A percentile compares a stretch with the other conserved stretches of the same genome.
phyloP scores from a whole-genome alignment of 1,284 basidiomycete species.

The Chalciporus piperatoides region DNA sequence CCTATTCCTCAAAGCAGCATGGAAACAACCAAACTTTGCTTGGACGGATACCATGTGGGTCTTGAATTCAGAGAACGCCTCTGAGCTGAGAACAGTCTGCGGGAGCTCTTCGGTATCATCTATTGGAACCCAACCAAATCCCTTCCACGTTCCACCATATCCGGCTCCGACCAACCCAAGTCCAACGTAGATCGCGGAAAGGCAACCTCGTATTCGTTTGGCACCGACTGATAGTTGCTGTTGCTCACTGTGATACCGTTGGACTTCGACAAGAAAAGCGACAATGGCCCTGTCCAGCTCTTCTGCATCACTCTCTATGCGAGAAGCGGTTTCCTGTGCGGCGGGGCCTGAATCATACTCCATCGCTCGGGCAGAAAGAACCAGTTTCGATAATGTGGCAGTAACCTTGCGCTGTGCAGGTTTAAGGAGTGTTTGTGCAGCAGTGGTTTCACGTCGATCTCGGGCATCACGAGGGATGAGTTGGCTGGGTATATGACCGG shows the following conservation, averaged over 20 bases:
- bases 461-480: slow-evolving; percentile 51
- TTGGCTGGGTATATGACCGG: slow-evolving; percentile 56
- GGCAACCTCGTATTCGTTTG: slow-evolving; percentile 62
- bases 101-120: slow-evolving; percentile 49
- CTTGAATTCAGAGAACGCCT: slow-evolving; percentile 53
- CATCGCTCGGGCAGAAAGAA: slow-evolving; percentile 72
- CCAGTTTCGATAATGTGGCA: slow-evolving; percentile 71
- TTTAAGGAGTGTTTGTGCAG: slow-evolving; percentile 59
- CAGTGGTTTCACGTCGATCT: slow-evolving; percentile 40
- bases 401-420: slow-evolving; percentile 75
- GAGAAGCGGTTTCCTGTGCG: slow-evolving; percentile 59
- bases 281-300: slow-evolving; percentile 74
- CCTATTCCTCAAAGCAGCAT: slow-evolving; percentile 37
- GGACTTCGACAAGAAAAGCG: slow-evolving; percentile 70
- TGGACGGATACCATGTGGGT: slow-evolving; percentile 47
- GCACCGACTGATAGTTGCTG: slow-evolving; percentile 32
- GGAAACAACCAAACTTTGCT: slow-evolving; percentile 42
- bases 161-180: slow-evolving; percentile 72
- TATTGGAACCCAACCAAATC: slow-evolving; percentile 69
- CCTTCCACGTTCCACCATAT: slow-evolving; percentile 66
- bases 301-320: slow-evolving; percentile 72
- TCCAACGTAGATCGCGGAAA: slow-evolving; percentile 63
- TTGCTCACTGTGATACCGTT: slow-evolving; percentile 49
- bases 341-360: slow-evolving; percentile 68
- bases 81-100: slow-evolving; percentile 45